Conservation (phyloP, 306 rosid genomes). For the Rosa persica region DNA sequence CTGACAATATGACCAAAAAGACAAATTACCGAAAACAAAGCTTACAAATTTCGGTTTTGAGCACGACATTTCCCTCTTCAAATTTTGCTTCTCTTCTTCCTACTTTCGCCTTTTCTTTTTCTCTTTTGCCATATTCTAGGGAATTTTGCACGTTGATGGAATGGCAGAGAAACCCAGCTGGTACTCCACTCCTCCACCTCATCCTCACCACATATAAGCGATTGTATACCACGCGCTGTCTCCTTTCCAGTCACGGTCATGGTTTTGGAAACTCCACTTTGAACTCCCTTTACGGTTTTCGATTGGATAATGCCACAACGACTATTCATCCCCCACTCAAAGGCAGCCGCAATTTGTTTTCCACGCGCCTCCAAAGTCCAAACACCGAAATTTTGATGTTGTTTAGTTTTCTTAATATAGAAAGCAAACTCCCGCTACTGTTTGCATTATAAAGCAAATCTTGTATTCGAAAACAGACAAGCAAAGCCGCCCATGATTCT, state of each 20-base stretch:
- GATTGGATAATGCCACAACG: not conserved
- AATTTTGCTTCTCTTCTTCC: not conserved
- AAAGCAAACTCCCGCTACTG: not conserved
- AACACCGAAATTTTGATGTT: not conserved
- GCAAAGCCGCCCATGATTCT: slow-evolving; percentile 33
- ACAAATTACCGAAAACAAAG: no score
- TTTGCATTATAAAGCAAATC: slow-evolving; percentile 8
- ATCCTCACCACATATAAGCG: not conserved
- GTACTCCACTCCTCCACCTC: slow-evolving; percentile 10
- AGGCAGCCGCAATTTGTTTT: not conserved
- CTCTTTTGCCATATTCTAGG: not conserved
- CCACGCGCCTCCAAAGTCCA: slow-evolving; percentile 13
- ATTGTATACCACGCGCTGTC: not conserved
- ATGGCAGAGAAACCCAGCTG: not conserved
- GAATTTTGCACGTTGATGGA: not conserved
- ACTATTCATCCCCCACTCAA: not conserved
- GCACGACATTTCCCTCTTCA: not conserved
- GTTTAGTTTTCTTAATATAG: not conserved
- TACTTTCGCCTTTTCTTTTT: not conserved
- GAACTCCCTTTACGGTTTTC: not conserved
- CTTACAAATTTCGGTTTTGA: not conserved
- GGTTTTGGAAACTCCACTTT: slow-evolving; percentile 15
- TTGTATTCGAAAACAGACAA: slow-evolving; percentile 1
- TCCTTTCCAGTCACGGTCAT: not conserved
- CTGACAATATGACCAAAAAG: no score